A percentile compares a stretch with the other conserved stretches of the same genome.
Conservation (phyloP, 768 basidiomycete genomes). For the Suillus occidentalis region DNA sequence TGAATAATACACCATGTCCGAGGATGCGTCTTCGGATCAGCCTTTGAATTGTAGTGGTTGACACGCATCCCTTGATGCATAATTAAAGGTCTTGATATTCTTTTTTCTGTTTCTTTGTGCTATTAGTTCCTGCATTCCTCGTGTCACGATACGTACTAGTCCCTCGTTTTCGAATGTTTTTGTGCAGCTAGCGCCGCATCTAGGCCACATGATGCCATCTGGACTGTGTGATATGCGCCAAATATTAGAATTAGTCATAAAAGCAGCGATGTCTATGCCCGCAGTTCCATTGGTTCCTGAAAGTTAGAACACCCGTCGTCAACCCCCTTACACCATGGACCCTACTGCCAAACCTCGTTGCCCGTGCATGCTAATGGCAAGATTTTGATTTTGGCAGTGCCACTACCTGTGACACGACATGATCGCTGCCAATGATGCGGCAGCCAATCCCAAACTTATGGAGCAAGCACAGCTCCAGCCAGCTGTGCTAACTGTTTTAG, state of each 20-base stretch:
- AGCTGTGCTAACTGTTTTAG: slow-evolving; percentile 19
- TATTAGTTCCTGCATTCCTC: slow-evolving; percentile 12
- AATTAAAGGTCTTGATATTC: slow-evolving; percentile 21
- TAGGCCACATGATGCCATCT: slow-evolving; percentile 10
- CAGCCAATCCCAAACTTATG: background rate
- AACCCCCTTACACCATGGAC: background rate
- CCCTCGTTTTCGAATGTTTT: slow-evolving; percentile 26
- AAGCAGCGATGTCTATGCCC: background rate
- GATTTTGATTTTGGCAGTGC: slow-evolving; percentile 22
- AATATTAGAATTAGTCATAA: background rate
- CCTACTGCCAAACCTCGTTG: slow-evolving; percentile 15
- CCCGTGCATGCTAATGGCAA: slow-evolving; percentile 25
- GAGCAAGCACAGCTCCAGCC: slow-evolving; percentile 7
- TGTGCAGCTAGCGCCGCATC: slow-evolving; percentile 18
- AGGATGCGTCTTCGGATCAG: background rate
- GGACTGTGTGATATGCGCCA: slow-evolving; percentile 3
- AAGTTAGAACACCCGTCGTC: background rate
- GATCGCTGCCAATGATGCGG: slow-evolving; percentile 2
- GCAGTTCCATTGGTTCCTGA: slow-evolving; percentile 4
- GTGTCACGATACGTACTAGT: slow-evolving; percentile 22
- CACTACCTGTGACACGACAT: slow-evolving; percentile 7
- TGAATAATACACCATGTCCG: slow-evolving; percentile 33
- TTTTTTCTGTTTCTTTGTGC: slow-evolving; percentile 13
- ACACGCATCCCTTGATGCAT: slow-evolving; percentile 21
- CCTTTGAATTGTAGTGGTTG: slow-evolving; percentile 16